Percentiles rank a stretch among this genome's conserved stretches.
These are phyloP conservation scores for Collybiopsis confluens DNA, from an alignment of 768 basidiomycete species.

Conservation along the genomic window DNA sequence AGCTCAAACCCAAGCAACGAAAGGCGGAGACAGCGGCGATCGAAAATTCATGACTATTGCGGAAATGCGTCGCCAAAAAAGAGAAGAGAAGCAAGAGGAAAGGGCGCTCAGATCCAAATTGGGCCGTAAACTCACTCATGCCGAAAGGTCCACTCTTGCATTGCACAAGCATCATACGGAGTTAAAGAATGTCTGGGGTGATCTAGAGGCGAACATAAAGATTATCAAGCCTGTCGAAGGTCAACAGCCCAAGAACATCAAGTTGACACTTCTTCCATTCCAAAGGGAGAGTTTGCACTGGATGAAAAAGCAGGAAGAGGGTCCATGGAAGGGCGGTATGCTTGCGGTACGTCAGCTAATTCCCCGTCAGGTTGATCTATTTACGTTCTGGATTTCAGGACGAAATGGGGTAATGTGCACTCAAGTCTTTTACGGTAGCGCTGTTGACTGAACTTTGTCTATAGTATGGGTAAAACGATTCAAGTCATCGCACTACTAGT, in stretches of 20 bases:
- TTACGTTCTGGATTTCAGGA: slow-evolving; percentile 40
- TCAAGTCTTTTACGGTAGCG: neutral
- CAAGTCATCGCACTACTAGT: slow-evolving; percentile 91
- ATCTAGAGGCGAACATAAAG: slow-evolving; percentile 61
- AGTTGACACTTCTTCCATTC: slow-evolving; percentile 86
- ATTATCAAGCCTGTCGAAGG: slow-evolving; percentile 64
- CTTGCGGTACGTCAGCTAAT: slow-evolving; percentile 59
- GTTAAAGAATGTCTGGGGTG: slow-evolving; percentile 82
- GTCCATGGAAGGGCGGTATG: slow-evolving; percentile 88
- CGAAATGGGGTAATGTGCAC: slow-evolving; percentile 78
- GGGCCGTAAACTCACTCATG: slow-evolving; percentile 71
- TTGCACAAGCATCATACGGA: slow-evolving; percentile 74
- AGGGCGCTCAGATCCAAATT: slow-evolving; percentile 46
- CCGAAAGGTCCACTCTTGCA: slow-evolving; percentile 64
- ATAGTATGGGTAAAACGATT: slow-evolving; percentile 91
- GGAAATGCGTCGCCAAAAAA: slow-evolving; percentile 14
- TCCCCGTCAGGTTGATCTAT: neutral
- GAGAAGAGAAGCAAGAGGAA: slow-evolving; percentile 41
- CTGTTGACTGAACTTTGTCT: slow-evolving; percentile 5
- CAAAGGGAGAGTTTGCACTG: slow-evolving; percentile 92
- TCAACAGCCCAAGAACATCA: slow-evolving; percentile 78
- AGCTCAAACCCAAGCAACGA: slow-evolving; percentile 27
- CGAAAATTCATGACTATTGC: slow-evolving; percentile 28
- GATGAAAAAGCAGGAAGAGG: slow-evolving; percentile 92
- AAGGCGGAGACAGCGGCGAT: slow-evolving; percentile 2